Conservation (phyloP, 495 filamentous ascomycete genomes). For the Neurospora sp. region DNA sequence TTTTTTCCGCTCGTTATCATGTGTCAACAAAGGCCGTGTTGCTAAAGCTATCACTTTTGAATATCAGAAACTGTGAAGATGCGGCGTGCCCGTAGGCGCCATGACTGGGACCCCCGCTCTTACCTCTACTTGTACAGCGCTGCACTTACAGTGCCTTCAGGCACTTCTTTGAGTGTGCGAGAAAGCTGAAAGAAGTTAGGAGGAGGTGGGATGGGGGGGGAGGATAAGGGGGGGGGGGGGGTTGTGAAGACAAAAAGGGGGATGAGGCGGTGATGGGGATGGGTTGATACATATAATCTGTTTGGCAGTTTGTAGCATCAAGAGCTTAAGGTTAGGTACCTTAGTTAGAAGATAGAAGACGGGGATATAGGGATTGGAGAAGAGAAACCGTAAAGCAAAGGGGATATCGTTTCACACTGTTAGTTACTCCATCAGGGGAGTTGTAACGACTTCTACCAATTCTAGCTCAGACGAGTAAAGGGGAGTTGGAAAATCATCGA, state of each 20-base stretch:
- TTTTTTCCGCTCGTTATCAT: too few relatives aligned
- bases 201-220: conserved; percentile 35
- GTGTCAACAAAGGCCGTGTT: too few relatives aligned
- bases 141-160: background rate
- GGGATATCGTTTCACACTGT: background rate
- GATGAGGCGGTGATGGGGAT: background rate
- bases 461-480: too few relatives aligned
- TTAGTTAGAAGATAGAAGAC: background rate
- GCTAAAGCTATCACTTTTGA: too few relatives aligned
- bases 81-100: background rate
- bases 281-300: too few relatives aligned
- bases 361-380: background rate
- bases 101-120: background rate
- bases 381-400: too few relatives aligned
- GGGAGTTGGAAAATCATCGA: too few relatives aligned
- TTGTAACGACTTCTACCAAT: too few relatives aligned
- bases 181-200: conserved; percentile 27
- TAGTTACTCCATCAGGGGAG: background rate
- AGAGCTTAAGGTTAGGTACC: background rate
- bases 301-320: too few relatives aligned
- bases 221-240: conserved; percentile 34
- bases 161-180: conserved; percentile 11
- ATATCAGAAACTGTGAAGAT: too few relatives aligned
- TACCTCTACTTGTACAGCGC: background rate
- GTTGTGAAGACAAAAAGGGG: conserved; percentile 17